Percentiles rank a stretch among this genome's conserved stretches.
Evolutionary conservation across 2,329 filamentous ascomycete species (phyloP).

Genomic region (Aureobasidium sp.): DNA sequence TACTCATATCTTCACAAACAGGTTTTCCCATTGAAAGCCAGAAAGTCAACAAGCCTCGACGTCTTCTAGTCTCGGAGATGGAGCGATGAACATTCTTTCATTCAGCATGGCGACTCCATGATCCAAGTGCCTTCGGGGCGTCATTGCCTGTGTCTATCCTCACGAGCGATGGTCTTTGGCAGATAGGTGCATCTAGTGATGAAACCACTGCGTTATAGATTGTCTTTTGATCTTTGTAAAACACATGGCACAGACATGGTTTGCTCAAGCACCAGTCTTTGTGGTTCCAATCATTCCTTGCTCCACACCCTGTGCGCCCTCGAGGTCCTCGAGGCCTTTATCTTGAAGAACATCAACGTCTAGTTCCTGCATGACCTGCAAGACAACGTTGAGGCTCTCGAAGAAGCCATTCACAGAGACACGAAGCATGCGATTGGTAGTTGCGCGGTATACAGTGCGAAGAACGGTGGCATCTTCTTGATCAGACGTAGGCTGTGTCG

Average conservation of each 20-base stretch:
- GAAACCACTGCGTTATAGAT: neutral
- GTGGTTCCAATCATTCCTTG: conserved; percentile 28
- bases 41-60: neutral
- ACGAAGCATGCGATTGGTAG: conserved; percentile 91
- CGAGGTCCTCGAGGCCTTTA: conserved; percentile 32
- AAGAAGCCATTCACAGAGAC: conserved; percentile 96
- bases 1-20: neutral
- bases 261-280: conserved; percentile 16
- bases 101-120: neutral
- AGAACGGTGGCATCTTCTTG: conserved; percentile 47
- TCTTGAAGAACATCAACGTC: conserved; percentile 70
- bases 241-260: neutral
- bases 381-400: conserved; percentile 74
- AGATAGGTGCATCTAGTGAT: neutral
- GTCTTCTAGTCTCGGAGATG: neutral
- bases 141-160: neutral
- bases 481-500: conserved; percentile 1
- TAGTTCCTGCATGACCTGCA: conserved; percentile 84
- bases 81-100: neutral
- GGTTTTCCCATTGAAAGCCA: neutral
- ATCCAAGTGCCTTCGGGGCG: neutral
- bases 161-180: neutral
- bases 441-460: conserved; percentile 70
- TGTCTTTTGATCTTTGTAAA: neutral
- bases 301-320: conserved; percentile 32